A percentile compares a stretch with the other conserved stretches of the same genome.
Conservation (phyloP, 192 early-diverging fungal genomes). For the Umbelopsis ramanniana region DNA sequence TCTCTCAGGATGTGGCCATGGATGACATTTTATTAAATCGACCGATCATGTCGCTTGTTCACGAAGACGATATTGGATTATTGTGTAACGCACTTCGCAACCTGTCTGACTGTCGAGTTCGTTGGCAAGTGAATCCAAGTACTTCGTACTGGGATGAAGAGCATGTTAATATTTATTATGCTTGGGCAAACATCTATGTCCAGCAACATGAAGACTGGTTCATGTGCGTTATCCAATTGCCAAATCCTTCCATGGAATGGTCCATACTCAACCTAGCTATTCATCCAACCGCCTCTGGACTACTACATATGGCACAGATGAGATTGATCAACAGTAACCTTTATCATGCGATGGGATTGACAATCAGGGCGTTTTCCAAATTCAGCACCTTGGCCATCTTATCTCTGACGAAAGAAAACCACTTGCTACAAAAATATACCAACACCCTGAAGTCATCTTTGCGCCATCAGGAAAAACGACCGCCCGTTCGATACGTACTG, state of each 20-base stretch:
- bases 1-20: slow-evolving; percentile 2
- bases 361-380: slow-evolving; percentile 18
- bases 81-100: slow-evolving; percentile 25
- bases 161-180: neutral
- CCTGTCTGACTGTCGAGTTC: neutral
- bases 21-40: neutral
- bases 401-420: slow-evolving; percentile 1
- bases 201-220: neutral
- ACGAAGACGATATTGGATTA: slow-evolving; percentile 27
- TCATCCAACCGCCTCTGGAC: neutral
- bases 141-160: slow-evolving; percentile 1
- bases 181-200: slow-evolving; percentile 2
- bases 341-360: slow-evolving; percentile 9
- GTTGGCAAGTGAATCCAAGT: slow-evolving; percentile 22
- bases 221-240: neutral
- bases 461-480: neutral
- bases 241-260: neutral
- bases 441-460: neutral
- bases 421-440: neutral
- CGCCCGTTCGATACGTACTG: neutral
- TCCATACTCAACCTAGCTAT: neutral
- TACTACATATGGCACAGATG: slow-evolving; percentile 20
- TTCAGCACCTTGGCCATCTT: slow-evolving; percentile 14
- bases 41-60: slow-evolving; percentile 40
- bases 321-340: slow-evolving; percentile 1